Percentiles rank a stretch among this genome's conserved stretches.
Conservation (phyloP, 495 filamentous ascomycete species). For the Talaromyces proteolyticus region DNA sequence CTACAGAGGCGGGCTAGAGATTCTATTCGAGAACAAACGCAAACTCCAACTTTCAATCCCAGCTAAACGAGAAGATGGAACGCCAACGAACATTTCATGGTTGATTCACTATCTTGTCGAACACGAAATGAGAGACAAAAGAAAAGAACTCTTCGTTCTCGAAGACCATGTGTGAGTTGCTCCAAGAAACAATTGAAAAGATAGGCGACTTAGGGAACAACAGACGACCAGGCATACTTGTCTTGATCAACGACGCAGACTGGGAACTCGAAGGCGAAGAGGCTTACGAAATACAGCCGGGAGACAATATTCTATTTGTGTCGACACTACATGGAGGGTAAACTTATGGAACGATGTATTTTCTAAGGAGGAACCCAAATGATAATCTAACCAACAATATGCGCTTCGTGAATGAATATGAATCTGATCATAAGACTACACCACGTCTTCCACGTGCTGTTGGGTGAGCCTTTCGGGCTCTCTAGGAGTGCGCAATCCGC, state of each 20-base stretch:
- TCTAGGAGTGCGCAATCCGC: conserved; percentile 31
- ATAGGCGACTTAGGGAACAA: conserved; percentile 5
- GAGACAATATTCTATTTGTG: conserved; percentile 92
- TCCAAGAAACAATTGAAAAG: neutral
- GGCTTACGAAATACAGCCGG: conserved; percentile 70
- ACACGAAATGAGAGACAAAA: conserved; percentile 76
- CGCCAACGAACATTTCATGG: conserved; percentile 62
- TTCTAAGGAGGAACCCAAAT: conserved; percentile 1
- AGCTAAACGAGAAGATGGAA: conserved; percentile 47
- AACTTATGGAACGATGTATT: conserved; percentile 3
- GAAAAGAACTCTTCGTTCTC: conserved; percentile 85
- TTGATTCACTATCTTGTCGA: conserved; percentile 77
- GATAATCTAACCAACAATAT: neutral
- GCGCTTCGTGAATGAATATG: neutral
- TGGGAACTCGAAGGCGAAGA: conserved; percentile 98
- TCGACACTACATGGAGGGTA: conserved; percentile 95
- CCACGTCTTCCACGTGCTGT: conserved; percentile 44
- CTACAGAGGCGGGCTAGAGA: conserved; percentile 84
- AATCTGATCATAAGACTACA: conserved; percentile 15
- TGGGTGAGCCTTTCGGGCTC: conserved; percentile 43
- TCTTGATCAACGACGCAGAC: conserved; percentile 94
- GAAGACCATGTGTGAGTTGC: conserved; percentile 75
- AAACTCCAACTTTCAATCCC: conserved; percentile 67
- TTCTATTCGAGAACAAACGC: conserved; percentile 79
- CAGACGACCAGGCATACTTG: conserved; percentile 94